These are phyloP conservation scores for Isabelozyma pseudorhagii DNA, from an alignment of 805 yeast genomes.

Conservation along the genomic window DNA sequence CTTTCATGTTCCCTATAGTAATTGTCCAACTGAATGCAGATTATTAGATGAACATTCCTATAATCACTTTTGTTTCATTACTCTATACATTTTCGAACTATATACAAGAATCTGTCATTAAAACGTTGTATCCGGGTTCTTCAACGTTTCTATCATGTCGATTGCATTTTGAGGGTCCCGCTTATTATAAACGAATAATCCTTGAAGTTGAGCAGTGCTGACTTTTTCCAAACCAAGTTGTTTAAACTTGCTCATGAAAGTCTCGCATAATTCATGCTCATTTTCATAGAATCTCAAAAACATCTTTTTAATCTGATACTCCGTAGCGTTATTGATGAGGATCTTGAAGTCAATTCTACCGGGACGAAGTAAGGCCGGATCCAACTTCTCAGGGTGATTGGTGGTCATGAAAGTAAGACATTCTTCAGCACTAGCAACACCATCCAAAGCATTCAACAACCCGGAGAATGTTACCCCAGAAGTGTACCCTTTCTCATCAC, in stretches of 20 bases:
- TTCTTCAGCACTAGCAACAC: slow-evolving; percentile 97
- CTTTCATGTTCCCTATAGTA: too few relatives aligned
- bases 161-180: slow-evolving; percentile 76
- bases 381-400: slow-evolving; percentile 91
- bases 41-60: too few relatives aligned
- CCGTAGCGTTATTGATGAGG: slow-evolving; percentile 82
- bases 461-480: slow-evolving; percentile 97
- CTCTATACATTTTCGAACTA: neutral
- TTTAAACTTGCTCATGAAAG: slow-evolving; percentile 44
- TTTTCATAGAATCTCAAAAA: slow-evolving; percentile 81
- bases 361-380: slow-evolving; percentile 90
- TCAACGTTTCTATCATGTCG: slow-evolving; percentile 52
- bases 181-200: slow-evolving; percentile 89
- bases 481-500: slow-evolving; percentile 70
- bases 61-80: neutral
- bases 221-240: slow-evolving; percentile 48
- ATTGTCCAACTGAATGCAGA: too few relatives aligned
- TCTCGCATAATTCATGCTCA: slow-evolving; percentile 51
- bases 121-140: slow-evolving; percentile 22
- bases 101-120: neutral
- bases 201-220: slow-evolving; percentile 94
- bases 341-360: slow-evolving; percentile 90
- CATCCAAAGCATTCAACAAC: slow-evolving; percentile 87
- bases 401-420: slow-evolving; percentile 97
- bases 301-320: slow-evolving; percentile 76